phyloP scores from a whole-genome alignment of 106 monocot species.

The Dendrobium huoshanense region DNA sequence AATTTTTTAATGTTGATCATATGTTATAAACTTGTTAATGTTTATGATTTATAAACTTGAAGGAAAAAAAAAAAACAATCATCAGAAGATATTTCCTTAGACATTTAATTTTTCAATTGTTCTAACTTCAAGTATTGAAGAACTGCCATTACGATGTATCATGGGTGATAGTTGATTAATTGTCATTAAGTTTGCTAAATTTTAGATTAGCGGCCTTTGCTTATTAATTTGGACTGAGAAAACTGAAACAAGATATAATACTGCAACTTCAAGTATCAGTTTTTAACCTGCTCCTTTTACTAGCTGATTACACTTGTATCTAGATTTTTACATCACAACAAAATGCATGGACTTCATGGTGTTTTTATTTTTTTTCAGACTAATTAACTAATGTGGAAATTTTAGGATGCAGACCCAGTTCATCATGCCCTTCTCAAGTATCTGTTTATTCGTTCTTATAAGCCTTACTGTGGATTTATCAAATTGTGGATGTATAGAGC shows the following conservation, averaged over 20 bases:
- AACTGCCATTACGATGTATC: not conserved
- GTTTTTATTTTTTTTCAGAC: not conserved
- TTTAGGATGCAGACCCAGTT: slow-evolving; percentile 77
- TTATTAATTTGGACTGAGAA: not conserved
- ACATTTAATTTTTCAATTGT: not conserved
- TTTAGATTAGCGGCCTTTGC: not conserved
- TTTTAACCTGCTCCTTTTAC: not conserved
- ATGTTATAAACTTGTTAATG: not conserved
- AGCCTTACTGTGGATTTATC: slow-evolving; percentile 81
- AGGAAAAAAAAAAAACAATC: not conserved
- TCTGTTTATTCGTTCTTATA: slow-evolving; percentile 69
- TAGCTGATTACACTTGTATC: not conserved
- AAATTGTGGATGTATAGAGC: slow-evolving; percentile 88
- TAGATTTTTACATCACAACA: not conserved
- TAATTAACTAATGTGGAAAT: slow-evolving; percentile 6
- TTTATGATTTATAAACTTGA: not conserved
- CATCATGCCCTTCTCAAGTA: slow-evolving; percentile 70
- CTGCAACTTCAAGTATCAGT: not conserved
- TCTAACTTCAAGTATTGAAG: not conserved
- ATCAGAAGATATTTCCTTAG: not conserved
- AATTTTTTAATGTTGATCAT: not conserved
- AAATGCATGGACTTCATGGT: not conserved
- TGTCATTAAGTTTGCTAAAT: not conserved
- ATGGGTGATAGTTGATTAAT: not conserved
- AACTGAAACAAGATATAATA: not conserved